Evolutionary conservation across 139 green algal species (phyloP).

Genomic region (Chlamydomonas applanata): DNA sequence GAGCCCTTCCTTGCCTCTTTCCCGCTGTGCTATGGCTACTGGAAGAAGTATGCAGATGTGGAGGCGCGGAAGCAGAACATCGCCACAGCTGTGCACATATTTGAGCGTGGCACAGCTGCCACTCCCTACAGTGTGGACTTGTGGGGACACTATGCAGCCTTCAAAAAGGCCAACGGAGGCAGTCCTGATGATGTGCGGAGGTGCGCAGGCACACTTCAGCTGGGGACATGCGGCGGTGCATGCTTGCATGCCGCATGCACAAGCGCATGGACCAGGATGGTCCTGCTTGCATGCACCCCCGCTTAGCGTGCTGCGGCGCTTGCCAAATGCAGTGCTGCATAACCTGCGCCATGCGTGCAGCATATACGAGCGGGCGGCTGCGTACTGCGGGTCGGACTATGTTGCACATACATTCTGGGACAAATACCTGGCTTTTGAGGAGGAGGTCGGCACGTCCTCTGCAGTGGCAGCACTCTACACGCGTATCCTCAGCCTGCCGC

Average conservation of each 20-base stretch:
- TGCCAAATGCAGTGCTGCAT: neutral
- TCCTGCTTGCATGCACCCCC: neutral
- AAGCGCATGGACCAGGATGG: no score
- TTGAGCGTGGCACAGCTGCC: conserved; percentile 63
- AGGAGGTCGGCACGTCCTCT: conserved; percentile 16
- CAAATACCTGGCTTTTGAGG: conserved; percentile 73
- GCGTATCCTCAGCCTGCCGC: conserved; percentile 55
- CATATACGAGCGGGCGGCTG: conserved; percentile 70
- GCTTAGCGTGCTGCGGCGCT: neutral
- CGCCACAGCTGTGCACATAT: conserved; percentile 57
- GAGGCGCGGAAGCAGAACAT: conserved; percentile 17
- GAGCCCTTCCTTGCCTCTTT: conserved; percentile 75
- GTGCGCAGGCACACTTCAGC: conserved; percentile 28
- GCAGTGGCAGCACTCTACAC: conserved; percentile 59
- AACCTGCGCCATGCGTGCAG: conserved; percentile 43
- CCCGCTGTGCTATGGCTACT: conserved; percentile 88
- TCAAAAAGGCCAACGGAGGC: conserved; percentile 33
- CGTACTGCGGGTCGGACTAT: conserved; percentile 66
- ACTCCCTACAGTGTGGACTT: conserved; percentile 76
- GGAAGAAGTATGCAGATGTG: conserved; percentile 87
- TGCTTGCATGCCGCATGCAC: neutral
- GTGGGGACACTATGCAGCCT: conserved; percentile 67
- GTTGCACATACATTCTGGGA: conserved; percentile 70
- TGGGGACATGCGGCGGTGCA: neutral
- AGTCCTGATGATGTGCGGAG: conserved; percentile 52